These are phyloP conservation scores for Aspergillus latus DNA, from an alignment of 2,329 filamentous ascomycete genomes.

Conservation along the genomic window DNA sequence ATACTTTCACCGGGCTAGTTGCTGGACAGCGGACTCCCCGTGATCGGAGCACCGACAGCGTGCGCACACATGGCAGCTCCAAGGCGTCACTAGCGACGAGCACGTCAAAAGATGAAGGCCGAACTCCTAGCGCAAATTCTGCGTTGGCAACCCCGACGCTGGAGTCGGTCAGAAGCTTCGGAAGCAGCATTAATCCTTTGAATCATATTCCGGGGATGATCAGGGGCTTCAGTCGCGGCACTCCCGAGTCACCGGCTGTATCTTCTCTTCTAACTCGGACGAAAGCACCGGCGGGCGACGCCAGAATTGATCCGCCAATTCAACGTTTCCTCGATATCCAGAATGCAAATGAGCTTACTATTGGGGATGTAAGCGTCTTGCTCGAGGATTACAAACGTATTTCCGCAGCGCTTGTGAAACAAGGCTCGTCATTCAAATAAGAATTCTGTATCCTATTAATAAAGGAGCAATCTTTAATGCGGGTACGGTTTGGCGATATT, in stretches of 20 bases:
- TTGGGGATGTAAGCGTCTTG: conserved; percentile 72
- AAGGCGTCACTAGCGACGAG: conserved; percentile 38
- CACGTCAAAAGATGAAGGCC: conserved; percentile 26
- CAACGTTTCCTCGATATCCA: conserved; percentile 71
- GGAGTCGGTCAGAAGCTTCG: conserved; percentile 78
- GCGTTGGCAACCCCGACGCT: conserved; percentile 52
- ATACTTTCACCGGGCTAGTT: conserved; percentile 69
- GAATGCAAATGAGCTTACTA: conserved; percentile 66
- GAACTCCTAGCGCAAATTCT: conserved; percentile 26
- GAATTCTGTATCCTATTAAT: neutral
- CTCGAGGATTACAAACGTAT: conserved; percentile 73
- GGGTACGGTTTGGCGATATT: neutral
- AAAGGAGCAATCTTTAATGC: neutral
- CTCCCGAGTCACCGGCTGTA: conserved; percentile 42
- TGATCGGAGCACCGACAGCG: conserved; percentile 75
- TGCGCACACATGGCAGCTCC: conserved; percentile 38
- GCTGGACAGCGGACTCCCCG: conserved; percentile 63
- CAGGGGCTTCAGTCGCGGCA: conserved; percentile 65
- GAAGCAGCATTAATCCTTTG: conserved; percentile 79
- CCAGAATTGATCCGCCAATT: conserved; percentile 58
- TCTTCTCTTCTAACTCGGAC: conserved; percentile 44
- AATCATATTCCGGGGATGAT: conserved; percentile 76
- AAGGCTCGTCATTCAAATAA: conserved; percentile 20
- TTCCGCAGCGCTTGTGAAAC: conserved; percentile 62
- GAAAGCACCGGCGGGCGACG: conserved; percentile 25